Evolutionary conservation across 306 rosid species (phyloP).

Genomic region (Notholithocarpus densiflorus): DNA sequence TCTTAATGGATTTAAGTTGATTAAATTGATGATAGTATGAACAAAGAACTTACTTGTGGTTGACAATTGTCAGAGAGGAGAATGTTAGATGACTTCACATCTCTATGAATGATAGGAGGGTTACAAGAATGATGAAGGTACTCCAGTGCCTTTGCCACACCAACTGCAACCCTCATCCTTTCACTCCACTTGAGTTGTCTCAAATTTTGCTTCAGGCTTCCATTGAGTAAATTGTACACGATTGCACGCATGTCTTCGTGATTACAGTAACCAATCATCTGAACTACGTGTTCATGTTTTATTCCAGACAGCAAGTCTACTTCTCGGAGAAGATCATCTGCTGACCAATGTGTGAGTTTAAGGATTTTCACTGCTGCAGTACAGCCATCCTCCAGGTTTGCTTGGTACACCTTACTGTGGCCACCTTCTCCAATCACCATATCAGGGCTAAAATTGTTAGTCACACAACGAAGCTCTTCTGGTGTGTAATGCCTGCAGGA

Average conservation of each 20-base stretch:
- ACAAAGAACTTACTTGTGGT: conserved; percentile 33
- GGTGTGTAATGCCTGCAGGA: conserved; percentile 27
- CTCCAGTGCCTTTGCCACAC: conserved; percentile 37
- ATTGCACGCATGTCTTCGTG: conserved; percentile 30
- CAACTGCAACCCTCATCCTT: conserved; percentile 43
- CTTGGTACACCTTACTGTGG: conserved; percentile 35
- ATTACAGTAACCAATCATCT: conserved; percentile 40
- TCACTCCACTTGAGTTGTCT: conserved; percentile 31
- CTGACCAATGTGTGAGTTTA: conserved; percentile 6
- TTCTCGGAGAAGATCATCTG: conserved; percentile 32
- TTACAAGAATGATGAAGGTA: conserved; percentile 46
- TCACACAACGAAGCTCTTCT: conserved; percentile 31
- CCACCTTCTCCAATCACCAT: conserved; percentile 44
- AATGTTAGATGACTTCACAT: conserved; percentile 47
- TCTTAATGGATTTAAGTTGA: too few species aligned
- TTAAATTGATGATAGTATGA: background rate
- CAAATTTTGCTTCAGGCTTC: conserved; percentile 39
- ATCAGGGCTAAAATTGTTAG: conserved; percentile 32
- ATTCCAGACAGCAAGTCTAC: conserved; percentile 31
- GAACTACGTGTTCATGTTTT: conserved; percentile 38
- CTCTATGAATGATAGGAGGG: conserved; percentile 46
- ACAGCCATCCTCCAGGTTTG: conserved; percentile 27
- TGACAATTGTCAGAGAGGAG: conserved; percentile 36
- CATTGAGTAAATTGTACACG: conserved; percentile 30
- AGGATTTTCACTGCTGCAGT: conserved; percentile 43